Base-by-base conservation (phyloP, 805 yeast species). In the Yarrowia osloensis region DNA sequence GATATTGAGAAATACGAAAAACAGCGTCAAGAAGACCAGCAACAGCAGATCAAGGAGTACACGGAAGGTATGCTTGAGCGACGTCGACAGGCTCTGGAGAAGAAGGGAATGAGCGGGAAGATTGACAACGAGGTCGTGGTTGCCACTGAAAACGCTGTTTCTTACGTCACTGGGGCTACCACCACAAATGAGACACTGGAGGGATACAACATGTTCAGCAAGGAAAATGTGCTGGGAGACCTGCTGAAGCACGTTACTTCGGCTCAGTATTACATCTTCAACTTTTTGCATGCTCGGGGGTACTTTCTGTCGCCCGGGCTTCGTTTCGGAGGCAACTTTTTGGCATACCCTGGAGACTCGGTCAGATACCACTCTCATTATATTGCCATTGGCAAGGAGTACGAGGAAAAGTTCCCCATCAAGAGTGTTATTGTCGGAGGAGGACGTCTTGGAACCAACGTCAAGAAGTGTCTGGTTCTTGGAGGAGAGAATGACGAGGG, bases 311-410 rank as follows among this genome's bases (percentile, higher is more conserved):
- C 91, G 35, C 97, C 98, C 0, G 99, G 99, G 0, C 79, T 92
- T 35, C 82, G 97, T 68, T 94, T 93, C 76, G 99, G 99, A 1
- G 96, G 97, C 5, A 86, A 86, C 66, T 92, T 86, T 73, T 84
- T 95, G 67, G 92, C 93, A 1, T 94, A 94, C 70, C 98, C 98
- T 0, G 98, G 98, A 1, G 99, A 94, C 74, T 97, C 98, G 8
- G 79, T 94, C 66, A 77, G 95, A 55, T 95, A 86, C 73, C 99
- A 94, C 77, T 89, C 98, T 2, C 97, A 94, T 76, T 81, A 87
- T 70, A 87, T 90, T 5, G 89, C 90, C 2, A 84, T 84, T 57
- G 80, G 86, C 0, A 70, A 80, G 15, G 77, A 76, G 28, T 79
- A 83, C 70, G 81, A 83, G 39, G 83, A 86, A 59, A 82, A 84